Base-by-base conservation (phyloP, 768 basidiomycete species). In the Crepidotus variabilis region DNA sequence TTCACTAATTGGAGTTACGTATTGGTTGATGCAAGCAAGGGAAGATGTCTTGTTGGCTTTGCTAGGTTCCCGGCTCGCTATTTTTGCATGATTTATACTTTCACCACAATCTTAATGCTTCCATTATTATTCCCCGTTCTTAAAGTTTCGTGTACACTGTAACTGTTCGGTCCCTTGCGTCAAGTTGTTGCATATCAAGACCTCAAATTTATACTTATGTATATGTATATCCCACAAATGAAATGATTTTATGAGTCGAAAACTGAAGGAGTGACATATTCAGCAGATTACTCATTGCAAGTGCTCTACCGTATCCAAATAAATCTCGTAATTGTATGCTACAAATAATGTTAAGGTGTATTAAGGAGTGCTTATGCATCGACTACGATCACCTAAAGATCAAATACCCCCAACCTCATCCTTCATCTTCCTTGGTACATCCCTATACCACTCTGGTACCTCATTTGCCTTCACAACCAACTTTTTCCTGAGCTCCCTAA, bases 391-490 rank as follows among this genome's bases (percentile, higher is more conserved):
- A n/a, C n/a, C n/a, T n/a, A n/a, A n/a, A n/a, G 16, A 36, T 8
- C 35, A 43, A 43, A 43, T 5, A 3, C 39, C 39, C 14, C 39
- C 39, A 16, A 50, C 56, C 36, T 59, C 60, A 57, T 33, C 46
- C 55, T 71, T 68, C 67, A 70, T 70, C 66, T 74, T 81, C 79
- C 78, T 88, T 62, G 87, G 87, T 67, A 80, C 83, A 45, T 79
- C 78, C 61, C 80, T 83, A 63, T 91, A 91, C 89, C 89, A 91
- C 60, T 84, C 85, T 10, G 89, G 89, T 22, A 91, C 78, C 62
- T 81, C 82, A 66, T 90, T 78, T 47, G 89, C 89, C 68, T 76
- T 82, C 21, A 86, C 85, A 47, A 91, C 72, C 16, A 86, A 79
- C 60, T 74, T 78, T 74, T 76, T 81, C 66, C 89, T 72, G 64